Evolutionary conservation across 768 basidiomycete genomes (phyloP).

Genomic region (Mycena albidolilacea): DNA sequence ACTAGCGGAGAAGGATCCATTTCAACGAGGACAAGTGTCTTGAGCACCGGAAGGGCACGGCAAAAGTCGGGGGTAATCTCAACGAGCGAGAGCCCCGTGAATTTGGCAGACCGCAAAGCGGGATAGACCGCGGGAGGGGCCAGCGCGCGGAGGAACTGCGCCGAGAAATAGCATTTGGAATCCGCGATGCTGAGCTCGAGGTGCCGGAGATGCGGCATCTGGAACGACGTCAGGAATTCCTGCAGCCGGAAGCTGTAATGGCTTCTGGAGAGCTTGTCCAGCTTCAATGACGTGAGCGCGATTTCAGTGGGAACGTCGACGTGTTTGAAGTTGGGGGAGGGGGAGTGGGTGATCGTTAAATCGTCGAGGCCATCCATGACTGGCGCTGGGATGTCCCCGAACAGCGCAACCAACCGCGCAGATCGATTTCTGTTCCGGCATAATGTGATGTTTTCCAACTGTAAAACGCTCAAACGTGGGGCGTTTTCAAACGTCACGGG

Average conservation of each 20-base stretch:
- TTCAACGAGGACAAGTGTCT: constrained; percentile 11
- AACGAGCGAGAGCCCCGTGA: constrained; percentile 3
- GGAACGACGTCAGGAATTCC: constrained; percentile 9
- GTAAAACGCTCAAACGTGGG: neutral
- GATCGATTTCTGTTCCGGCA: constrained; percentile 13
- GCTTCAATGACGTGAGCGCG: constrained; percentile 2
- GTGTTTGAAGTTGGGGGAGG: constrained; percentile 19
- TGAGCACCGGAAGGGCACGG: constrained; percentile 14
- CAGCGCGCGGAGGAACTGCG: constrained; percentile 4
- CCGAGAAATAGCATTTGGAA: neutral
- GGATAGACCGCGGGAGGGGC: neutral
- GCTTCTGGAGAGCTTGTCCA: constrained; percentile 18
- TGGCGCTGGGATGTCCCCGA: constrained; percentile 5
- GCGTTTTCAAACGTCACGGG: constrained; percentile 13
- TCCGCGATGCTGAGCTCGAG: constrained; percentile 4
- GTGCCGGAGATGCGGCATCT: constrained; percentile 22
- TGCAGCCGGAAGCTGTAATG: constrained; percentile 4
- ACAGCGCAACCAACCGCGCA: neutral
- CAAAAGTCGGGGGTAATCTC: constrained; percentile 6
- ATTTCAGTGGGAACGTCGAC: neutral
- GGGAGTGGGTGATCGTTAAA: constrained; percentile 15
- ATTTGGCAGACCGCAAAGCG: constrained; percentile 1
- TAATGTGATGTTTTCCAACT: constrained; percentile 13
- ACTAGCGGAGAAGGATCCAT: constrained; percentile 11
- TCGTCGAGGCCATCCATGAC: constrained; percentile 15